Evolutionary conservation across 2,329 filamentous ascomycete species (phyloP).

Genomic region (Fusarium sp.): DNA sequence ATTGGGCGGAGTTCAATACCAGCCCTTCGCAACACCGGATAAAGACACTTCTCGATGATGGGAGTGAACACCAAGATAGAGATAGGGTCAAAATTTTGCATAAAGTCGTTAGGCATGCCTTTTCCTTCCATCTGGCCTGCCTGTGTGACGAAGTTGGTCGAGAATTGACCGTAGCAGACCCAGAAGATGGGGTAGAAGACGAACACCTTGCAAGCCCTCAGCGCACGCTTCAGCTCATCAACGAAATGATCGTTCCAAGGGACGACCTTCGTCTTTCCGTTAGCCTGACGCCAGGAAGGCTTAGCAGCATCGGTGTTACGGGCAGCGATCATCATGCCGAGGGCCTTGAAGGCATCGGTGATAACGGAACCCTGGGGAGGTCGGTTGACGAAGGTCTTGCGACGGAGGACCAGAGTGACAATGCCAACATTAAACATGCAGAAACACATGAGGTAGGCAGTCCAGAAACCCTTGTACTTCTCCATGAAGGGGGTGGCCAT

Average conservation of each 20-base stretch:
- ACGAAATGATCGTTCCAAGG: constrained; percentile 80
- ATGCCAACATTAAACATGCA: constrained; percentile 75
- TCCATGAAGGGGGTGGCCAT: constrained; percentile 80
- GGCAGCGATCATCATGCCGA: constrained; percentile 57
- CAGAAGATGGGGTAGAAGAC: constrained; percentile 76
- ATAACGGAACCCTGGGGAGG: constrained; percentile 74
- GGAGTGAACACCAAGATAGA: constrained; percentile 78
- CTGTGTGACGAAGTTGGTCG: constrained; percentile 77
- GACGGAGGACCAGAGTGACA: constrained; percentile 63
- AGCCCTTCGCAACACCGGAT: constrained; percentile 70
- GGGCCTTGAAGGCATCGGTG: constrained; percentile 71
- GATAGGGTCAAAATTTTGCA: constrained; percentile 78
- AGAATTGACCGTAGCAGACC: constrained; percentile 78
- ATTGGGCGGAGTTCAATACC: constrained; percentile 75
- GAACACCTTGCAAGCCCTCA: constrained; percentile 81
- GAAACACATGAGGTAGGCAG: constrained; percentile 71
- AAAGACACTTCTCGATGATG: constrained; percentile 72
- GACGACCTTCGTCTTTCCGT: constrained; percentile 59
- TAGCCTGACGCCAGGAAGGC: constrained; percentile 72
- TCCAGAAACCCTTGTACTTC: constrained; percentile 76
- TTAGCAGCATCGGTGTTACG: constrained; percentile 73
- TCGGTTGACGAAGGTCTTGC: constrained; percentile 65
- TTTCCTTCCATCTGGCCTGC: constrained; percentile 70
- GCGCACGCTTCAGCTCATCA: constrained; percentile 77
- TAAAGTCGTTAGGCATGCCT: constrained; percentile 78